Conservation (phyloP, 495 filamentous ascomycete species). For the Trichoderma reesei region DNA sequence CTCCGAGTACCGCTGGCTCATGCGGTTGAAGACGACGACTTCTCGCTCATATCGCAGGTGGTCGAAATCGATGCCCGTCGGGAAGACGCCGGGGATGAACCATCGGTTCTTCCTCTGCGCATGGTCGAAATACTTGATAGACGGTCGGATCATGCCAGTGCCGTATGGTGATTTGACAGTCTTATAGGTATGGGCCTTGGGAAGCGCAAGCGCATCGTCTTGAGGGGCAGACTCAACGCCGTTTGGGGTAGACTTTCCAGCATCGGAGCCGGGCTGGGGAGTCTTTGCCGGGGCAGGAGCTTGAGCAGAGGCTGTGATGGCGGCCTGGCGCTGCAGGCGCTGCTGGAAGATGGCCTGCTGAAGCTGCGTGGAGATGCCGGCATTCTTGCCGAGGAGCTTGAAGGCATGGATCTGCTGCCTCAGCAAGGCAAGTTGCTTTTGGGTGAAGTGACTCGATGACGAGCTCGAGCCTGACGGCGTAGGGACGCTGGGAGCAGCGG, state of each 20-base stretch:
- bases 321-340: slow-evolving; percentile 52
- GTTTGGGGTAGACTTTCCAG: slow-evolving; percentile 27
- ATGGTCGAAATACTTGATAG: slow-evolving; percentile 74
- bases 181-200: slow-evolving; percentile 35
- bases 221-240: slow-evolving; percentile 20
- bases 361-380: slow-evolving; percentile 60
- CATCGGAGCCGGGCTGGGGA: slow-evolving; percentile 42
- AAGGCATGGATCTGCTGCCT: slow-evolving; percentile 75
- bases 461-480: slow-evolving; percentile 25
- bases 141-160: slow-evolving; percentile 36
- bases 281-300: slow-evolving; percentile 23
- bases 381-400: slow-evolving; percentile 70
- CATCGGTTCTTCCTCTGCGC: slow-evolving; percentile 56
- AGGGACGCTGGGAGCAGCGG: slow-evolving; percentile 25
- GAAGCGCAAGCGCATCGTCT: slow-evolving; percentile 19
- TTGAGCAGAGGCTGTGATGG: slow-evolving; percentile 35
- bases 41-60: slow-evolving; percentile 76
- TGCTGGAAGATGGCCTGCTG: slow-evolving; percentile 68
- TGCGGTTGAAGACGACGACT: slow-evolving; percentile 78
- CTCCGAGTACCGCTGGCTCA: slow-evolving; percentile 70
- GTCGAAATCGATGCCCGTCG: slow-evolving; percentile 76
- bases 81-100: slow-evolving; percentile 78
- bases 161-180: slow-evolving; percentile 59
- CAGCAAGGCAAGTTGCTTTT: slow-evolving; percentile 59
- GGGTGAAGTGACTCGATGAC: slow-evolving; percentile 48